These are phyloP conservation scores for Ophiostoma piceae DNA, from an alignment of 2,329 filamentous ascomycete species.

Conservation along the genomic window DNA sequence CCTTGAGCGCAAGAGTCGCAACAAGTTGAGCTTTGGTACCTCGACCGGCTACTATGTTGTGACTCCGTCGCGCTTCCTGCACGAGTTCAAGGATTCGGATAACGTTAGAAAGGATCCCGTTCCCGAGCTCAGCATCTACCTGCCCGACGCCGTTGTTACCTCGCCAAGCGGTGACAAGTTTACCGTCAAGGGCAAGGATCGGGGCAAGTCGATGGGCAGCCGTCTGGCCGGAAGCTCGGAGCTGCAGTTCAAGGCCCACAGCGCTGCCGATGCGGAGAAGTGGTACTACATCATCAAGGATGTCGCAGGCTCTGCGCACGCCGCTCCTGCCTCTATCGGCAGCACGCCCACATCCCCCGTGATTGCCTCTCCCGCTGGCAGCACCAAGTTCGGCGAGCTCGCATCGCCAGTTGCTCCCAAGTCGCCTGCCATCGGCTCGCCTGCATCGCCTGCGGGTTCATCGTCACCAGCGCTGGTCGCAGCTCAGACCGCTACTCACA, in stretches of 20 bases:
- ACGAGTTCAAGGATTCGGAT: conserved; percentile 95
- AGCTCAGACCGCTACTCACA: conserved; percentile 29
- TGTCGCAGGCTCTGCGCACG: conserved; percentile 50
- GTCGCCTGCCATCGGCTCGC: conserved; percentile 2
- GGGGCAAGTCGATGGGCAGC: conserved; percentile 70
- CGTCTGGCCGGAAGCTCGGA: conserved; percentile 77
- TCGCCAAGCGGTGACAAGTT: conserved; percentile 73
- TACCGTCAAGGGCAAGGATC: conserved; percentile 91
- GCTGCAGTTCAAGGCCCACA: conserved; percentile 81
- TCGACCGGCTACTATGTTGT: conserved; percentile 83
- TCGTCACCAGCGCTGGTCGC: not conserved
- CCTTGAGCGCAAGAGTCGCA: conserved; percentile 84
- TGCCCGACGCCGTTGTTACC: conserved; percentile 83
- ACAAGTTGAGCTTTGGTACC: conserved; percentile 73
- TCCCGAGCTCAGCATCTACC: conserved; percentile 84
- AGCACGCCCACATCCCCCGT: conserved; percentile 35
- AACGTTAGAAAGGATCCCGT: conserved; percentile 63
- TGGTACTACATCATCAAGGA: conserved; percentile 73
- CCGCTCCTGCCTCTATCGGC: conserved; percentile 28
- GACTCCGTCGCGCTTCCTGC: conserved; percentile 79
- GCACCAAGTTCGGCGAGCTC: not conserved
- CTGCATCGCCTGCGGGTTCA: not conserved
- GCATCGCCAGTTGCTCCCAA: conserved; percentile 12
- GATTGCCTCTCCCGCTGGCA: conserved; percentile 28
- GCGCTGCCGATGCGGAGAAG: conserved; percentile 69